Evolutionary conservation across 257 asterid species (phyloP).

Genomic region (Jasminum sambac): DNA sequence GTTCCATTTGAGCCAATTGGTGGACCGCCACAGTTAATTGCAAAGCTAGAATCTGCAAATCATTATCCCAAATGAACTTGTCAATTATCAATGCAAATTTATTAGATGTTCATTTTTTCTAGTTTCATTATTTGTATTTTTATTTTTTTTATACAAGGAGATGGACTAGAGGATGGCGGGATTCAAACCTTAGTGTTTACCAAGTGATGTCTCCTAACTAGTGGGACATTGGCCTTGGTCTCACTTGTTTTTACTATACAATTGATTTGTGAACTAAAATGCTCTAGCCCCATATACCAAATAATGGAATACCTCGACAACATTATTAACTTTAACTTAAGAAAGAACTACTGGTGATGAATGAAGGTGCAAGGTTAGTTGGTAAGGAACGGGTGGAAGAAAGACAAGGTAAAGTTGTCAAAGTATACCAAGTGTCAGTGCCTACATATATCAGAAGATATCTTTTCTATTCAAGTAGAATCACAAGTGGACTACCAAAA

Average conservation of each 20-base stretch:
- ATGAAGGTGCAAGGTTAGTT: neutral
- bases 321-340: neutral
- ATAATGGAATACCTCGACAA: neutral
- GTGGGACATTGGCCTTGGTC: too few species aligned
- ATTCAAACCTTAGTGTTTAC: too few species aligned
- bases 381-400: neutral
- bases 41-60: constrained; percentile 62
- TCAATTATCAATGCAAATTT: neutral
- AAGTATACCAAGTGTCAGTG: neutral
- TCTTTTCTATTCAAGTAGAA: neutral
- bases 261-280: too few species aligned
- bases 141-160: too few species aligned
- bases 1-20: constrained; percentile 35
- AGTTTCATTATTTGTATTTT: too few species aligned
- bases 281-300: neutral
- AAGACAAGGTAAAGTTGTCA: neutral
- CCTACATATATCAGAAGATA: neutral
- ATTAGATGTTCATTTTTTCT: neutral
- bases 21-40: constrained; percentile 72
- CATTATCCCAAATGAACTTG: constrained; percentile 10
- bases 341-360: neutral
- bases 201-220: too few species aligned
- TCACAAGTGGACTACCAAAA: neutral
- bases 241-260: too few species aligned
- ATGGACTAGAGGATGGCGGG: too few species aligned